Evolutionary conservation across 1,284 basidiomycete species (phyloP), one percentile per base, ranked within the genome.

Genomic region (Gymnopus androsaceus): DNA sequence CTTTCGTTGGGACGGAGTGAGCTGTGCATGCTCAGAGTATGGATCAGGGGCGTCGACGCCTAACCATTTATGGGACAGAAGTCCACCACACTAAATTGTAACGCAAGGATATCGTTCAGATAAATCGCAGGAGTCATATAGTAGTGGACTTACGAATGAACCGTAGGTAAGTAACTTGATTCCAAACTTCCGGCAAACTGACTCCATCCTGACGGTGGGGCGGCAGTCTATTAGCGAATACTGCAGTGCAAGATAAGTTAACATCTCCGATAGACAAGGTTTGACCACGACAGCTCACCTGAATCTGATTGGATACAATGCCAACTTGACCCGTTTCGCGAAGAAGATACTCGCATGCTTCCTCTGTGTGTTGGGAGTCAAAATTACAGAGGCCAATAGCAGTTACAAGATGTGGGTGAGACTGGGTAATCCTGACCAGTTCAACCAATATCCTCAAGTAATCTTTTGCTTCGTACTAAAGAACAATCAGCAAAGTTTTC

Each of bases 251-350:
- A 17, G 33, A 25, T 30, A 33, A 52, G 12, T 58, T 12, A 30
- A 12, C 21, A 11, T 14, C 23, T 11, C 11, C 19, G 33, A 44
- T 19, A 23, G 5, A 4, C 21, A 45, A 15, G 19, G 21, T 25
- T 42, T 21, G 12, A 21, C 25, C 31, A 36, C 17, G 12, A 11
- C 23, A 33, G n/a, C 47, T 23, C 60, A 82, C 84, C 75, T 82
- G 84, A n/a, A 85, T 78, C 65, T 85, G 84, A 66, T 85, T 85
- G 8, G 82, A 81, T n/a, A 84, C 81, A 49, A 85, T 78, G 37
- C 73, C 72, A 3, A 79, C 80, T 17, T 76, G 73, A 9, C 81
- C 80, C n/a, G 40, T 51, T 14, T 41, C 41, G 1, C 25, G 21
- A 14, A 57, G 25, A n/a, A 62, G 70, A 56, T 77, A 72, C 15